phyloP scores from a whole-genome alignment of 225 moss, liverwort and hornwort species.

The Pseudisothecium myosuroides region DNA sequence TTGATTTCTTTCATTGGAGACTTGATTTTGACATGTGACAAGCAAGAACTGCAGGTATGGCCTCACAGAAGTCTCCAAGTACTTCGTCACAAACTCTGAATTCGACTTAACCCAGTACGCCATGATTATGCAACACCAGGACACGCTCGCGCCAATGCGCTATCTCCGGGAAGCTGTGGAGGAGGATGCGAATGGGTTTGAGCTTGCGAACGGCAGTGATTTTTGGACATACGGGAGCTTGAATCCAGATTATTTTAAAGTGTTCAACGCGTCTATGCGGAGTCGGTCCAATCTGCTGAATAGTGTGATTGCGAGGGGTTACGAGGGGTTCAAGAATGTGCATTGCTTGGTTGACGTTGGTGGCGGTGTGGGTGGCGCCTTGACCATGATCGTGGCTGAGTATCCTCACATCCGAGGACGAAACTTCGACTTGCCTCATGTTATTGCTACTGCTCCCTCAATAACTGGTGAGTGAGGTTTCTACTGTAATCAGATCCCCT shows the following conservation, averaged over 20 bases:
- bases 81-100: not conserved
- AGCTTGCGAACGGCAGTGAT: not conserved
- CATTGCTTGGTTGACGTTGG: constrained; percentile 14
- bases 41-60: not conserved
- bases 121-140: not conserved
- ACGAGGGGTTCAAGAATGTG: not conserved
- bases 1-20: not conserved
- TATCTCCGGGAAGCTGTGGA: not conserved
- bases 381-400: not conserved
- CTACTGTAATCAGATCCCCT: no score
- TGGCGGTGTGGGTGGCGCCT: constrained; percentile 3
- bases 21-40: not conserved
- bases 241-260: not conserved
- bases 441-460: not conserved
- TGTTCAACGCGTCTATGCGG: not conserved
- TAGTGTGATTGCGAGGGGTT: not conserved
- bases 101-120: not conserved
- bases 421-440: constrained; percentile 15
- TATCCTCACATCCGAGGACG: constrained; percentile 9
- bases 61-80: not conserved
- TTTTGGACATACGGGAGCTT: not conserved
- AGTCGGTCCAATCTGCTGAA: not conserved
- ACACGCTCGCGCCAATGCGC: not conserved
- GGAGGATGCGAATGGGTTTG: not conserved
- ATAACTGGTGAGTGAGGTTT: not conserved